Conservation (phyloP, 371 early-diverging fungal species). For the Nosema bombycis region DNA sequence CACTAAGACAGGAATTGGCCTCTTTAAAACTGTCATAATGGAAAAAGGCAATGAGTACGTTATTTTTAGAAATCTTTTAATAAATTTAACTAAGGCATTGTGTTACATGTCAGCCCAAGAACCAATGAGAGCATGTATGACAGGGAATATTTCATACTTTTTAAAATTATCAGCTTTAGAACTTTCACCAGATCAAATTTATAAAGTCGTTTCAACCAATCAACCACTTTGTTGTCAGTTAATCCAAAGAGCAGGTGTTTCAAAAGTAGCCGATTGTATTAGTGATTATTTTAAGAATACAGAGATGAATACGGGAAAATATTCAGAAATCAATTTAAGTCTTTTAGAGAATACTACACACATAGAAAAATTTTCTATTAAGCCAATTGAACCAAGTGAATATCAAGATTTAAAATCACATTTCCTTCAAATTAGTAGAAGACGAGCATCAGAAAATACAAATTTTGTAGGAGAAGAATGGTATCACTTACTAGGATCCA, state of each 20-base stretch:
- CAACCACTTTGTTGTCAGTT: constrained; percentile 53
- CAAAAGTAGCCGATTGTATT: constrained; percentile 37
- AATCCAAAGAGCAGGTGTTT: constrained; percentile 55
- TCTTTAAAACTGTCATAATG: constrained; percentile 34
- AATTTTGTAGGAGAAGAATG: constrained; percentile 50
- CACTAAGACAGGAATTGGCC: constrained; percentile 23
- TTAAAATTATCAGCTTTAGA: constrained; percentile 59
- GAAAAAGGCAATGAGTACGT: constrained; percentile 32
- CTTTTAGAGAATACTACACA: constrained; percentile 50
- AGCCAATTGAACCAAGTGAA: constrained; percentile 59
- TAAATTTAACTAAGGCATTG: constrained; percentile 51
- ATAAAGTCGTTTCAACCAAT: constrained; percentile 56
- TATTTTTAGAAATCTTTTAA: constrained; percentile 43
- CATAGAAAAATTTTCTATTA: constrained; percentile 52
- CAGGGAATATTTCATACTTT: constrained; percentile 64
- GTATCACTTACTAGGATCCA: constrained; percentile 27
- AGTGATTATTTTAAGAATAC: constrained; percentile 15
- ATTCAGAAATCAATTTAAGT: constrained; percentile 41
- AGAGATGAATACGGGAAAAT: constrained; percentile 4
- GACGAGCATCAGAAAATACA: constrained; percentile 35
- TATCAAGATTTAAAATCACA: constrained; percentile 62
- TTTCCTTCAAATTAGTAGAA: constrained; percentile 57
- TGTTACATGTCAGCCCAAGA: constrained; percentile 57
- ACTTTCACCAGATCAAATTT: constrained; percentile 45
- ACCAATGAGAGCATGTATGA: constrained; percentile 59